These are phyloP conservation scores for Dictyostelium discoideum DNA, from an alignment of 78 protist species.

Conservation along the genomic window dicty_2.7 NC_007091.3:325001-325500, in stretches of 20 bases:
- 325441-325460: background rate
- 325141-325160: no score
- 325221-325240: background rate
- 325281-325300: background rate
- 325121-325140: no score
- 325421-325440: background rate
- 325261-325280: background rate
- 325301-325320: background rate
- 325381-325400: no score
- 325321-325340: background rate
- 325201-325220: background rate
- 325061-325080: background rate
- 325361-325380: background rate
- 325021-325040: background rate
- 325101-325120: background rate
- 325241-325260: background rate
- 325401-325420: no score
- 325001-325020: background rate
- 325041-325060: background rate
- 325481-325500: background rate
- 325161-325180: no score
- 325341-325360: background rate
- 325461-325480: no score
- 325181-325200: no score
- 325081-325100: background rate